Percentiles rank a stretch among this genome's conserved stretches.
Conservation (phyloP, 805 yeast genomes). For the Spencermartinsiella europaea region DNA sequence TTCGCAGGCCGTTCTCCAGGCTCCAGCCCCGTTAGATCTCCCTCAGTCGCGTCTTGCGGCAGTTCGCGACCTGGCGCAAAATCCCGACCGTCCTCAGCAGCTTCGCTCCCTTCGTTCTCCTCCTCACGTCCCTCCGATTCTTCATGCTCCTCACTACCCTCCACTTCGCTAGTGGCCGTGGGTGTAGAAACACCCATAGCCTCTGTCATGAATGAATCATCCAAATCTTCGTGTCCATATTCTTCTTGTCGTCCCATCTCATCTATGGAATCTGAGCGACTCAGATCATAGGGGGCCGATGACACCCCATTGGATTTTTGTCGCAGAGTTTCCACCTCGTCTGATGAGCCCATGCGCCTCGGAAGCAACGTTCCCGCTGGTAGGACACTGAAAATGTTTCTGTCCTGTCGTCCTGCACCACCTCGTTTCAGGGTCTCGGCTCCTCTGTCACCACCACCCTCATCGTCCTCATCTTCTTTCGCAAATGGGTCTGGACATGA, state of each 20-base stretch:
- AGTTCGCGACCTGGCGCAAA: too few species aligned
- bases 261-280: neutral
- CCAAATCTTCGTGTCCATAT: conserved; percentile 12
- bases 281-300: too few species aligned
- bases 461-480: conserved; percentile 21
- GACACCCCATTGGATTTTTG: neutral
- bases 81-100: too few species aligned
- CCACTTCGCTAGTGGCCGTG: neutral
- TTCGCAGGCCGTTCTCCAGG: too few species aligned
- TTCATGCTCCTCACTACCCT: neutral
- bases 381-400: conserved; percentile 19
- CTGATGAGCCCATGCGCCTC: conserved; percentile 10
- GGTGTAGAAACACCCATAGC: neutral
- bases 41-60: too few species aligned
- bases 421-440: neutral
- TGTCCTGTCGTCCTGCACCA: neutral
- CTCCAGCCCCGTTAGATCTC: too few species aligned
- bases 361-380: conserved; percentile 28
- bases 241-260: conserved; percentile 8
- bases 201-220: neutral
- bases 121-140: too few species aligned
- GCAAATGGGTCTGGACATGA: conserved; percentile 64
- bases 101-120: too few species aligned
- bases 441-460: conserved; percentile 6
- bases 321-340: neutral